Evolutionary conservation across 352 stramenopile species (phyloP), one percentile per base, ranked within the genome.

Genomic region (Globisporangium abappressorium): DNA sequence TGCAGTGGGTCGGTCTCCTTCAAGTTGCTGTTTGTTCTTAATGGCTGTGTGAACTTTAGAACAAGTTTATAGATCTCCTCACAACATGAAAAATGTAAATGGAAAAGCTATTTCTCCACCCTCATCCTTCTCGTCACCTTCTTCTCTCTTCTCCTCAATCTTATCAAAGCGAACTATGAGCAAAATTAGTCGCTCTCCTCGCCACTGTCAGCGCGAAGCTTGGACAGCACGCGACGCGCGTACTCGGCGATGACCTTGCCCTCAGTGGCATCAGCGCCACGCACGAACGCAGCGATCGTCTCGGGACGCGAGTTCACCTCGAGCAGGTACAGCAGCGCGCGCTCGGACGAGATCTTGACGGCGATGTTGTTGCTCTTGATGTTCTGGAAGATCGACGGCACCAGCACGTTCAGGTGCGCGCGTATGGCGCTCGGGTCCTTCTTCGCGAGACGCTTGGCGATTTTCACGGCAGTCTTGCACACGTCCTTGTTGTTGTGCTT

Each of bases 301-400:
- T 93, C 87, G 0, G 90, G 83, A 2, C 88, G 87, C 49, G 86
- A 80, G 57, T 94, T 84, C 55, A 96, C 84, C 58, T 97, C 87
- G 22, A 97, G 79, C 73, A 97, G 55, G 62, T 97, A 95, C 26
- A 97, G 70, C 69, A 97, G 72, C 57, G 89, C 84, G 36, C 90
- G 84, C 66, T 97, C 90, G 43, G 89, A 89, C 14, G 84, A 82
- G 59, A 96, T 70, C 79, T 97, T 97, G 58, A 95, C 88, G 0
- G 85, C 82, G 62, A 97, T 83, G 71, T 97, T 95, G 70, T 89
- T 89, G 77, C 89, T 91, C 80, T 95, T 95, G 75, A 97, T 93
- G 46, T 90, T 77, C 70, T 82, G 73, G 66, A 97, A 95, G 36
- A 90, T 85, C 61, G 82, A 72, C 24, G 87, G 84, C 66, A 97